A percentile compares a stretch with the other conserved stretches of the same genome.
phyloP scores from a whole-genome alignment of 2,329 filamentous ascomycete species.

The Colletotrichum phormii region DNA sequence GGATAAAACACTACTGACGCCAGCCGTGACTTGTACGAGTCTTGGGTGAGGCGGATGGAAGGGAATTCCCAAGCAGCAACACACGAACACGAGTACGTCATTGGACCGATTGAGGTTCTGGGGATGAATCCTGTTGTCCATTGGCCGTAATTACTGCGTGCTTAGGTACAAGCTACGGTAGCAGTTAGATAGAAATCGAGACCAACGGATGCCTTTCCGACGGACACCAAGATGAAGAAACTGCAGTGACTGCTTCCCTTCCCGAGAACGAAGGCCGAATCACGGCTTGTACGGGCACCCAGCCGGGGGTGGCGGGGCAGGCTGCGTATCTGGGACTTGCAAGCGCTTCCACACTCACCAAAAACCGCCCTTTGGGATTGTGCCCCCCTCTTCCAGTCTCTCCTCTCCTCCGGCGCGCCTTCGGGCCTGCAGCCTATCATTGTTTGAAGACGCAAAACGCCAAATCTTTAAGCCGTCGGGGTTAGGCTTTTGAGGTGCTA shows the following conservation, averaged over 20 bases:
- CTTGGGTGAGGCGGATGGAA: constrained; percentile 4
- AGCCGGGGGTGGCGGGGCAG: background rate
- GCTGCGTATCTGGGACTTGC: background rate
- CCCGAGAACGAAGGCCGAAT: constrained; percentile 3
- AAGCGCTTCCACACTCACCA: background rate
- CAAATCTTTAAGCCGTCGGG: constrained; percentile 31
- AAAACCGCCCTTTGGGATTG: background rate
- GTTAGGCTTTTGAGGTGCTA: constrained; percentile 28
- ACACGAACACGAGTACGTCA: constrained; percentile 12
- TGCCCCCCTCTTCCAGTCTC: background rate
- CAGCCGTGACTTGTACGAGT: constrained; percentile 6
- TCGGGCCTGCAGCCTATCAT: background rate
- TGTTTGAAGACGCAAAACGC: background rate
- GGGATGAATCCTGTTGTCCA: background rate
- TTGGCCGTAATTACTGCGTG: background rate
- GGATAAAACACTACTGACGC: constrained; percentile 27
- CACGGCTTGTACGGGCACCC: background rate
- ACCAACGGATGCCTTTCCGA: constrained; percentile 2
- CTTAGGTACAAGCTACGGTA: background rate
- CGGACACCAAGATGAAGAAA: background rate
- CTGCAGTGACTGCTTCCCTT: background rate
- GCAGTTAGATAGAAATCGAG: background rate
- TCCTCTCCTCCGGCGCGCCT: background rate
- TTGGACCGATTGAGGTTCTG: constrained; percentile 2
- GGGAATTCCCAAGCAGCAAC: background rate